These are phyloP conservation scores for Meyerozyma athensensis DNA, from an alignment of 1,139 yeast genomes.

Conservation along the genomic window DNA sequence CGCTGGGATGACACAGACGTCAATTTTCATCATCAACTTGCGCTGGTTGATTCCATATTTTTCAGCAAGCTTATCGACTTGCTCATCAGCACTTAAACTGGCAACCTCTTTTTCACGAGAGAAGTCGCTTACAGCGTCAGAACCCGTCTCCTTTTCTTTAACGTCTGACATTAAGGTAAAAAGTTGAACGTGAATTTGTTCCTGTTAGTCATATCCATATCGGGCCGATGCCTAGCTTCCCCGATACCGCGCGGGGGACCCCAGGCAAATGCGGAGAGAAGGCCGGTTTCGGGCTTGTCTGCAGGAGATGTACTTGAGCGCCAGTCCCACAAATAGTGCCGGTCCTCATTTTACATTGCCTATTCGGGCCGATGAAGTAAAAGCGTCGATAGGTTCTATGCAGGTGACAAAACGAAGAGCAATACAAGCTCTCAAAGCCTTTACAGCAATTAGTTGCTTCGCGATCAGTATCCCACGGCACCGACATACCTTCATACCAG, in stretches of 20 bases:
- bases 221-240: neutral
- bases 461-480: no score
- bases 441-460: neutral
- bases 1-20: constrained; percentile 63
- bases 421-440: constrained; percentile 17
- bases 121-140: neutral
- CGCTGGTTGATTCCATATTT: constrained; percentile 35
- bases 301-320: neutral
- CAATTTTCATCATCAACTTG: constrained; percentile 58
- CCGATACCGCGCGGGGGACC: neutral
- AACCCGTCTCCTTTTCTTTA: constrained; percentile 2
- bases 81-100: constrained; percentile 11
- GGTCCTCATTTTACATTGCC: constrained; percentile 23
- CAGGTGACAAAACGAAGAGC: constrained; percentile 31
- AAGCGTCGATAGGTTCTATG: constrained; percentile 20
- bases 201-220: neutral
- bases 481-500: no score
- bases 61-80: constrained; percentile 25
- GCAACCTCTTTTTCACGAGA: neutral
- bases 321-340: neutral
- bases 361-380: constrained; percentile 30
- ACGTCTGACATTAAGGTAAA: constrained; percentile 4
- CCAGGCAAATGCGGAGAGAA: neutral
- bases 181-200: no score
- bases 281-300: constrained; percentile 4